Evolutionary conservation across 2,329 filamentous ascomycete genomes (phyloP).

Genomic region (Talaromyces sp.): DNA sequence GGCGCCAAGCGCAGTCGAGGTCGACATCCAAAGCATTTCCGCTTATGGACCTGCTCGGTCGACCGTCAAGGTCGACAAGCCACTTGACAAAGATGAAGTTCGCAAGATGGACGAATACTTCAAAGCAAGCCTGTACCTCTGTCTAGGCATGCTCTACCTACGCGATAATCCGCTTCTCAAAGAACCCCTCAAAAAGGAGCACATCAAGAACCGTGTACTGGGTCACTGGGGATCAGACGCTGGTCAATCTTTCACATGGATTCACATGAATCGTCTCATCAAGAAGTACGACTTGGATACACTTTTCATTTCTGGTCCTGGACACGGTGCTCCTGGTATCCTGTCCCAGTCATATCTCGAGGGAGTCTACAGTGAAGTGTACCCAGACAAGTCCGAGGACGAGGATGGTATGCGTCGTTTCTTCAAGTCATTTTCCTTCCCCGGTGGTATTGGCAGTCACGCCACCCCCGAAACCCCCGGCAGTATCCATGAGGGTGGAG

Average conservation of each 20-base stretch:
- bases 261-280: constrained; percentile 78
- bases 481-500: constrained; percentile 73
- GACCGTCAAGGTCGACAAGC: constrained; percentile 56
- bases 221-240: constrained; percentile 78
- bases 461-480: constrained; percentile 76
- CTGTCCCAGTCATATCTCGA: constrained; percentile 75
- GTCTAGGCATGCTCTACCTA: constrained; percentile 77
- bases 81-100: constrained; percentile 64
- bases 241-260: constrained; percentile 77
- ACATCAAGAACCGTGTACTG: constrained; percentile 70
- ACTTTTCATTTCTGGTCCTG: constrained; percentile 72
- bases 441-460: constrained; percentile 73
- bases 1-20: constrained; percentile 2
- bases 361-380: constrained; percentile 73
- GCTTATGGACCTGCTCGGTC: constrained; percentile 64
- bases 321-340: constrained; percentile 73
- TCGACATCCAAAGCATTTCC: constrained; percentile 55
- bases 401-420: constrained; percentile 67
- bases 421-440: constrained; percentile 82
- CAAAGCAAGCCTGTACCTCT: constrained; percentile 70
- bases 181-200: constrained; percentile 64
- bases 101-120: constrained; percentile 70
- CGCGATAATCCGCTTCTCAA: constrained; percentile 68
- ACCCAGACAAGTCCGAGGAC: constrained; percentile 69
- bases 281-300: constrained; percentile 73